Base-by-base conservation (phyloP, 2,329 filamentous ascomycete genomes). In the Trichothecium sympodiale region DNA sequence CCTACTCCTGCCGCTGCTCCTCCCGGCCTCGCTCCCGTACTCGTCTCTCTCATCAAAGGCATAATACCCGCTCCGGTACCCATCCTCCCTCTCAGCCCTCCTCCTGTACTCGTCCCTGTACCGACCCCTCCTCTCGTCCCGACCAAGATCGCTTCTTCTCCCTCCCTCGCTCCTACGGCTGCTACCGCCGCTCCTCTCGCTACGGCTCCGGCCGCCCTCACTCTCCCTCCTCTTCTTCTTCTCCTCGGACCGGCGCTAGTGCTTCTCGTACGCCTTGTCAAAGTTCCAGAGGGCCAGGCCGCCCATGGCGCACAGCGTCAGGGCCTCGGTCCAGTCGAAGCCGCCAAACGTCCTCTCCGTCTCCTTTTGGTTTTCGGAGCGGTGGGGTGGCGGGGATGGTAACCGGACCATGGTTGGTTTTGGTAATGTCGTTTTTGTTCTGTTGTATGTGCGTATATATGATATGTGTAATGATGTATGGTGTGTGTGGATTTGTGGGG, bases 241-340 rank as follows among this genome's bases (percentile, higher is more conserved):
- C 34, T 36, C 23, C 25, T 39, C 38, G 15, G 14, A 13, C 18
- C 23, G 29, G 17, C 29, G 8, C 17, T 26, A 12, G 32, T 33
- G 34, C 31, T 42, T 39, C 14, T 40, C 31, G 20, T 35, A 57
- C 29, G 61, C 55, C 36, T 58, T 57, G 40, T 65, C 59, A 41
- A 62, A 56, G 38, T 59, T 57, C 44, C 61, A 59, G n/a, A 49
- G 46, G 1, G 59, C 45, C 12, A 53, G 46, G 14, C 56, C 47
- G 5, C 56, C 59, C 13, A 58, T 44, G 17, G 60, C 45, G 7
- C 55, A 57, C 3, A 68, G 54, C 14, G 52, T 48, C 23, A 65
- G 39, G 38, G 55, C 60, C 20, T 58, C 55, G 4, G 49, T 54
- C 57, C 61, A 65, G 36, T 57, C 55, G 46, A 65, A 67, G 23